phyloP scores from a whole-genome alignment of 2,329 filamentous ascomycete genomes.

The Stromatinia cepivora region DNA sequence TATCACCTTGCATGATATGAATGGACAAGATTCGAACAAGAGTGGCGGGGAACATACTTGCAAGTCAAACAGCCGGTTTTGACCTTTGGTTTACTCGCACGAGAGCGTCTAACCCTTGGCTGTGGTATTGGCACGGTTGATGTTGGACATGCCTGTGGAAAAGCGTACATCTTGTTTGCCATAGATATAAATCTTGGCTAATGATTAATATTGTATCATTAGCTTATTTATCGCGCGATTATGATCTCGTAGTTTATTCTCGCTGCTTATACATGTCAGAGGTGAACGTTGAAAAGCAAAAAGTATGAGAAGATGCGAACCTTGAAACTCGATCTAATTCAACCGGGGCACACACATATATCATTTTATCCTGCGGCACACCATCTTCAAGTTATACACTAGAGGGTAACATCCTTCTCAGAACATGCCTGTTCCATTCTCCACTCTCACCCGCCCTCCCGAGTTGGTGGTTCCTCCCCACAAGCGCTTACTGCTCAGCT shows the following conservation, averaged over 20 bases:
- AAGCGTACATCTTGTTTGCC: slow-evolving; percentile 10
- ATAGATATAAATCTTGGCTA: neutral
- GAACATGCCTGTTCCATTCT: slow-evolving; percentile 6
- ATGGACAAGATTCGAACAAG: neutral
- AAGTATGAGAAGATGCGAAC: neutral
- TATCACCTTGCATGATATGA: neutral
- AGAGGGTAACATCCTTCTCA: neutral
- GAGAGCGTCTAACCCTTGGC: slow-evolving; percentile 24
- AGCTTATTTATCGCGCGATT: neutral
- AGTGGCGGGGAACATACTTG: slow-evolving; percentile 35
- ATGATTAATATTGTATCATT: neutral
- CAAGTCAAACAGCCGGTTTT: slow-evolving; percentile 41
- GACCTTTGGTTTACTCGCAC: slow-evolving; percentile 39
- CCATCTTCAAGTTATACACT: slow-evolving; percentile 12
- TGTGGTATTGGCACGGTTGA: neutral
- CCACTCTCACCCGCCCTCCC: slow-evolving; percentile 14
- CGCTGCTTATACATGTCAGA: neutral
- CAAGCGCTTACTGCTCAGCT: slow-evolving; percentile 19
- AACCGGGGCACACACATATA: slow-evolving; percentile 12
- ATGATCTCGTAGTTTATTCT: neutral
- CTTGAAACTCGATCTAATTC: neutral
- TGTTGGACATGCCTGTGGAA: slow-evolving; percentile 6
- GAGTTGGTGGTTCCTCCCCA: slow-evolving; percentile 16
- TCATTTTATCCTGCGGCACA: neutral
- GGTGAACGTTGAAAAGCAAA: neutral